phyloP scores from a whole-genome alignment of 345 rosid species.

The Boechera stricta region DNA sequence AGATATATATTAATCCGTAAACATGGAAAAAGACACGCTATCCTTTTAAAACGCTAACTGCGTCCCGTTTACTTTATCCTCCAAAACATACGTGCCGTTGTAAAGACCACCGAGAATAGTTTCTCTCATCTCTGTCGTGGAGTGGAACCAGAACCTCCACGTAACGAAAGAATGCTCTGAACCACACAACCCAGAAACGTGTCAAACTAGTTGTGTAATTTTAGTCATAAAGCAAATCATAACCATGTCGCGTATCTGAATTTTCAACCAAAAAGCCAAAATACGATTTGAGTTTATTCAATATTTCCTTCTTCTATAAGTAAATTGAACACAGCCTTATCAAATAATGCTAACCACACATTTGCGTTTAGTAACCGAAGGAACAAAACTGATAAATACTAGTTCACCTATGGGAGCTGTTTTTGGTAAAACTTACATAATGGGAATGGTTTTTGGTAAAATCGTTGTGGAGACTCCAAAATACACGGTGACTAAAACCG shows the following conservation, averaged over 20 bases:
- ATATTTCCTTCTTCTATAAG: conserved; percentile 12
- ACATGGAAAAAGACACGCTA: conserved; percentile 5
- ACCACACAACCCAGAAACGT: conserved; percentile 38
- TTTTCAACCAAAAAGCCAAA: conserved; percentile 21
- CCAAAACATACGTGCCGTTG: conserved; percentile 27
- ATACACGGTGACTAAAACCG: conserved; percentile 57
- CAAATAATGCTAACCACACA: conserved; percentile 39
- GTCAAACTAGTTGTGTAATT: conserved; percentile 27
- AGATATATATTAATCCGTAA: neutral
- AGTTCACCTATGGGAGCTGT: conserved; percentile 22
- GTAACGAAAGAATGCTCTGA: neutral
- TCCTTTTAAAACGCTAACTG: neutral
- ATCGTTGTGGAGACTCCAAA: conserved; percentile 78
- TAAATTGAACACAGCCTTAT: neutral
- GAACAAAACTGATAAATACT: conserved; percentile 36
- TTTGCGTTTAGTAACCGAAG: conserved; percentile 22
- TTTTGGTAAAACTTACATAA: conserved; percentile 40
- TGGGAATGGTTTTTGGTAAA: conserved; percentile 82
- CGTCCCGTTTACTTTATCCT: neutral
- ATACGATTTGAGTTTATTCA: conserved; percentile 2
- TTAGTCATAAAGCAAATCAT: neutral
- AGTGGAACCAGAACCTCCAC: conserved; percentile 45
- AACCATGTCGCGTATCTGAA: neutral
- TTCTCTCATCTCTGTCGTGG: conserved; percentile 27
- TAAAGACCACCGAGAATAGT: neutral